These are phyloP conservation scores for Viscum album DNA, from an alignment of 177 flowering plant genomes.

Conservation along the genomic window DNA sequence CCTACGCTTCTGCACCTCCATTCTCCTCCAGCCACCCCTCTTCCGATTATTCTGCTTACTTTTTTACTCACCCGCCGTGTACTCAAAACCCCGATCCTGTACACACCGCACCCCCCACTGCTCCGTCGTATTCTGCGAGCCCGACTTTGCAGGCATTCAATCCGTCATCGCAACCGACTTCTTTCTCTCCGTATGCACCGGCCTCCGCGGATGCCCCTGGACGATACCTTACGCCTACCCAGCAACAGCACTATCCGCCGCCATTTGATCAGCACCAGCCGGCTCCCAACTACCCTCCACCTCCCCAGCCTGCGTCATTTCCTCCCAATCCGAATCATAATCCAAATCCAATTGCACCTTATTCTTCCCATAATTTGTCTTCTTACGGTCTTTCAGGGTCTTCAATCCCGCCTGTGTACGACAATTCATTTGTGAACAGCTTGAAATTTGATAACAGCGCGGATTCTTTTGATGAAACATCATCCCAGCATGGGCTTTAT, in stretches of 20 bases:
- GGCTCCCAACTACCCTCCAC: constrained; percentile 19
- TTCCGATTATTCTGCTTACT: neutral
- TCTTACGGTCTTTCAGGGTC: constrained; percentile 18
- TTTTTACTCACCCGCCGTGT: constrained; percentile 13
- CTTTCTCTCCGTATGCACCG: constrained; percentile 13
- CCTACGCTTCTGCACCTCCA: constrained; percentile 27
- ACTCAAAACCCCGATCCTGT: constrained; percentile 10
- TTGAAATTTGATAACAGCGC: constrained; percentile 27
- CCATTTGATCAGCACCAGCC: constrained; percentile 27
- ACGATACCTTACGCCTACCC: constrained; percentile 18
- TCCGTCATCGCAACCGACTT: constrained; percentile 13
- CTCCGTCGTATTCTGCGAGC: constrained; percentile 17
- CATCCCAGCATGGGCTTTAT: constrained; percentile 23
- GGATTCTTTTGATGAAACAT: constrained; percentile 31
- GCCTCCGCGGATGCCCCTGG: constrained; percentile 7
- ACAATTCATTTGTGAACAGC: constrained; percentile 27
- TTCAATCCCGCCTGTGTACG: constrained; percentile 24
- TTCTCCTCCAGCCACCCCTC: constrained; percentile 19
- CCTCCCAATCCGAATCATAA: constrained; percentile 18
- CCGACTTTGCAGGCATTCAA: constrained; percentile 17
- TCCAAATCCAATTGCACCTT: constrained; percentile 20
- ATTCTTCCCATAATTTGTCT: constrained; percentile 14
- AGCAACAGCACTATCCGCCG: constrained; percentile 19
- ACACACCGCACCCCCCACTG: constrained; percentile 20
- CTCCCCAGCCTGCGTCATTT: constrained; percentile 6